Conservation (phyloP, 2,329 filamentous ascomycete species). For the Trichoderma sp. region DNA sequence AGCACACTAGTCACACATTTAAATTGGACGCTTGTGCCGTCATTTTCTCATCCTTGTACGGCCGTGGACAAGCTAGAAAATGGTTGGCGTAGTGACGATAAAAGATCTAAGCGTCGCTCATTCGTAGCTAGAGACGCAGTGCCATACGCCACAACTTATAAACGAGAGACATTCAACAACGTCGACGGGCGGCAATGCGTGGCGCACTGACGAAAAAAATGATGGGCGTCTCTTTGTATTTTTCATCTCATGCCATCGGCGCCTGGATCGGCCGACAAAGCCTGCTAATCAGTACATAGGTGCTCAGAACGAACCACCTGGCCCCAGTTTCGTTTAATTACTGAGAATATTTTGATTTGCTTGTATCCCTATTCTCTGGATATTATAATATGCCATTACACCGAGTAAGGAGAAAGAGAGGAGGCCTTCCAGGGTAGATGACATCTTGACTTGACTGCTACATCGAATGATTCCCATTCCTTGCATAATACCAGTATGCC, state of each 20-base stretch:
- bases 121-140: neutral
- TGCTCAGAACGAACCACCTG: neutral
- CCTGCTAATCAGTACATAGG: neutral
- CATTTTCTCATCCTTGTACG: neutral
- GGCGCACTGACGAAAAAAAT: neutral
- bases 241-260: neutral
- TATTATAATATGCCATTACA: neutral
- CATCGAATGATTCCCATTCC: neutral
- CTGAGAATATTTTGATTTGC: neutral
- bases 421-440: neutral
- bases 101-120: neutral
- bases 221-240: neutral
- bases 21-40: neutral
- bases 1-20: neutral
- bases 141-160: neutral
- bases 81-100: too few relatives aligned
- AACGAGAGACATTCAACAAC: neutral
- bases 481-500: neutral
- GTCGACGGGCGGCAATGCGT: neutral
- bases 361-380: neutral
- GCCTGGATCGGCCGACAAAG: neutral
- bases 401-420: neutral
- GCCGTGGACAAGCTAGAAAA: neutral
- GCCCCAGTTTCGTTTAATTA: neutral
- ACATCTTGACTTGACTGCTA: too few relatives aligned